Base-by-base conservation (phyloP, 176 grass and related monocot species). In the Musa acuminata region DNA sequence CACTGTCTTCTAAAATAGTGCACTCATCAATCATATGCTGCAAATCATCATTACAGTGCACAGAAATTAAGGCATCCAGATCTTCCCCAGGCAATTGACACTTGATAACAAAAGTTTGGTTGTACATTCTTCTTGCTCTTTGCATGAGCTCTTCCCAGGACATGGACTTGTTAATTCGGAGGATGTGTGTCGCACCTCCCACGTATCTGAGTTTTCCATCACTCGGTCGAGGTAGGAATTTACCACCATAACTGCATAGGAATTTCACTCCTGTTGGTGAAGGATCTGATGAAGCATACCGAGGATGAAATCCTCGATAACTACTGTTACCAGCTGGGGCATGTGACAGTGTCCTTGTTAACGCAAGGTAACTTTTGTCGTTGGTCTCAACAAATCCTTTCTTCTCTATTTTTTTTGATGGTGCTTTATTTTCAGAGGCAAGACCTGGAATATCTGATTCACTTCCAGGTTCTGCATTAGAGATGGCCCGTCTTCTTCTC, bases 21-120 rank as follows among this genome's bases (percentile, higher is more conserved):
- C 90, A 98, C 72, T 93, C 94, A 48, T 98, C 90, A 53, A 98
- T 82, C 90, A 98, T 98, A 67, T 87, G 77, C 6, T 84, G 75
- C 49, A 98, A 82, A 51, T 98, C 94, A 2, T 93, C 90, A 16
- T 98, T 88, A 7, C 82, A 87, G 24, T 84, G 79, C 65, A 98
- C 89, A 70, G 91, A 89, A 16, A 93, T 88, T 55, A 98, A 84
- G 72, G 92, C 87, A 85, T 90, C 87, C 71, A 83, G 24, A 73
- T 83, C 81, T 57, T 93, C 90, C 55, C 90, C 85, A 0, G 94
- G 94, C 29, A 98, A 77, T 78, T 93, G 90, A 86, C 93, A 98
- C 79, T 98, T 98, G 68, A 98, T 78, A 1, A 53, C 82, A 70
- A 89, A 86, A 62, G 71, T 58, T 66, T 27, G 72, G 65, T 72